Percentiles rank a stretch among this genome's conserved stretches.
Conservation (phyloP, 2,329 filamentous ascomycete species). For the Verticillium dahliae region DNA sequence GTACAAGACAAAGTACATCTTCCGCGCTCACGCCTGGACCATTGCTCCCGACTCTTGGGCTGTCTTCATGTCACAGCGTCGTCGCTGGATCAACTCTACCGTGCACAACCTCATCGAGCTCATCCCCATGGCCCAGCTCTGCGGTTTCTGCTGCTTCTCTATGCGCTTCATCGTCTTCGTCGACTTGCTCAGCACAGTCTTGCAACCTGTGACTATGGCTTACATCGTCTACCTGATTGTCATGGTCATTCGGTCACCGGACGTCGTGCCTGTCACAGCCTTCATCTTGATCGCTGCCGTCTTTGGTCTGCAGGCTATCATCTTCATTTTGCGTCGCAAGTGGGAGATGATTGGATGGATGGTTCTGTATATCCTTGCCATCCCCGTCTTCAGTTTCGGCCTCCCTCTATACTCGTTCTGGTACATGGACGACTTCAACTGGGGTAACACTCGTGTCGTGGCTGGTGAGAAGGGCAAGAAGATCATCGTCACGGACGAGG, state of each 20-base stretch:
- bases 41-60: slow-evolving; percentile 91
- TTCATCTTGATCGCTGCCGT: slow-evolving; percentile 92
- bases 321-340: slow-evolving; percentile 92
- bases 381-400: slow-evolving; percentile 85
- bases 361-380: slow-evolving; percentile 87
- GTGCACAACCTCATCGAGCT: slow-evolving; percentile 97
- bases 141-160: slow-evolving; percentile 99
- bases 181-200: slow-evolving; percentile 83
- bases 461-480: slow-evolving; percentile 91
- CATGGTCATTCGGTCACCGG: slow-evolving; percentile 53
- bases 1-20: slow-evolving; percentile 98
- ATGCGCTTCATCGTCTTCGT: slow-evolving; percentile 98
- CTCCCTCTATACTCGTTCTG: slow-evolving; percentile 94
- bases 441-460: slow-evolving; percentile 97
- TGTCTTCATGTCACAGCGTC: slow-evolving; percentile 95
- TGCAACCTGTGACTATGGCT: slow-evolving; percentile 84
- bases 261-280: slow-evolving; percentile 70
- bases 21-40: slow-evolving; percentile 88
- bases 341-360: slow-evolving; percentile 99
- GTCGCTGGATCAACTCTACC: slow-evolving; percentile 99
- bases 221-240: slow-evolving; percentile 90
- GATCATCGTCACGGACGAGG: slow-evolving; percentile 90
- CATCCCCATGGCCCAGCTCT: slow-evolving; percentile 86
- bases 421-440: slow-evolving; percentile 99
- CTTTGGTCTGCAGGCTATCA: slow-evolving; percentile 93